Evolutionary conservation across 371 early-diverging fungal genomes (phyloP), one percentile per base, ranked within the genome.

Genomic region (Haplosporangium sp.): DNA sequence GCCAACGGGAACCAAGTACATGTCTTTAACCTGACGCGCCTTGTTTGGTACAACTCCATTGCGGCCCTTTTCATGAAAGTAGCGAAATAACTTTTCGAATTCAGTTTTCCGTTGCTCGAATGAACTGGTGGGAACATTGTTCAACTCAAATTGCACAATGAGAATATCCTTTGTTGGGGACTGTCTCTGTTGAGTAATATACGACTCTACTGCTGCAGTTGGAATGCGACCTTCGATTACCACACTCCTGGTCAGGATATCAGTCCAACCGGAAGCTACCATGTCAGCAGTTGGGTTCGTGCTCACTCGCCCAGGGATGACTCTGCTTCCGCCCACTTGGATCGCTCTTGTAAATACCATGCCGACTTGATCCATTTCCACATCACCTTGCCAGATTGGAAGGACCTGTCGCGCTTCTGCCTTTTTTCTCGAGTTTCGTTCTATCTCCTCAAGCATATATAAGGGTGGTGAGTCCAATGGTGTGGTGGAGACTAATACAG

Each of bases 41-140:
- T 89, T 88, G 47, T 91, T 88, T 2, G 90, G 92, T 4, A 94
- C 88, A 0, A 94, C 94, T 6, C 92, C 94, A 73, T 87, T 90
- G 61, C 94, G 86, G 7, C 84, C 59, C 66, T 90, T 86, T 11
- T 86, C 78, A 13, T 86, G 74, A 59, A 94, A 91, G 72, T 94
- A 93, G 15, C 85, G 76, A 35, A 91, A 83, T 38, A 94, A 74
- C 3, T 81, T 72, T 19, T 84, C 83, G 42, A 83, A 77, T 60
- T 88, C 79, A 17, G 50, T 40, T 27, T 84, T 69, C 40, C 77
- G 60, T 47, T 64, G 55, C 27, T 58, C 68, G 4, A 61, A 56
- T 35, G 66, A 53, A 2, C 57, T 57, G 35, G 71, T 40, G 2
- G 61, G 59, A 59, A 56, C 39, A 1, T 44, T 64, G 13, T 71